Conservation (phyloP, 345 rosid genomes). For the Heritiera fomes region DNA sequence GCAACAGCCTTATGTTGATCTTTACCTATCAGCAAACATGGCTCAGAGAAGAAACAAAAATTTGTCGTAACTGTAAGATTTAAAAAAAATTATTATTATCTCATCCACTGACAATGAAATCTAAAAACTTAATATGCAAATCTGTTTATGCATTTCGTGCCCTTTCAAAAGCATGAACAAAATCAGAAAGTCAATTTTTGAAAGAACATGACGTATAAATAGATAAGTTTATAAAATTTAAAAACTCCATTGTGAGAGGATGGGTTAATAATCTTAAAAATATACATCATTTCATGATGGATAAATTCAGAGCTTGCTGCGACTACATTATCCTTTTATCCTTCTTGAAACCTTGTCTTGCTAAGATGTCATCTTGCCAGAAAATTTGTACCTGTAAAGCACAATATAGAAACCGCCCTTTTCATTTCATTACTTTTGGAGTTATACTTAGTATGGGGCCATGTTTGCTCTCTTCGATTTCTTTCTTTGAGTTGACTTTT, state of each 20-base stretch:
- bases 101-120: too few species aligned
- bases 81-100: background rate
- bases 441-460: conserved; percentile 8
- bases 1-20: background rate
- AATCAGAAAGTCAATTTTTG: too few species aligned
- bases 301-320: conserved; percentile 9
- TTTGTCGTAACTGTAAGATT: background rate
- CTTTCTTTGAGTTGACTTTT: conserved; percentile 10
- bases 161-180: too few species aligned
- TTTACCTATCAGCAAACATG: background rate
- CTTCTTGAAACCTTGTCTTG: background rate
- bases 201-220: too few species aligned
- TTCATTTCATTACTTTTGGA: conserved; percentile 12
- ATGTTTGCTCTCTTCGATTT: background rate
- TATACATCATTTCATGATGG: background rate
- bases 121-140: too few species aligned
- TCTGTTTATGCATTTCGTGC: too few species aligned
- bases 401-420: conserved; percentile 3
- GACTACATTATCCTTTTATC: background rate
- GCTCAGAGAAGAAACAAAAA: conserved; percentile 14
- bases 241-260: too few species aligned
- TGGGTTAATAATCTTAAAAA: too few species aligned
- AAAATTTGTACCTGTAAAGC: conserved; percentile 23
- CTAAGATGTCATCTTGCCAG: conserved; percentile 21
- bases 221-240: too few species aligned